A percentile compares a stretch with the other conserved stretches of the same genome.
phyloP scores from a whole-genome alignment of 148 eudicot genomes.

The Cornus florida region DNA sequence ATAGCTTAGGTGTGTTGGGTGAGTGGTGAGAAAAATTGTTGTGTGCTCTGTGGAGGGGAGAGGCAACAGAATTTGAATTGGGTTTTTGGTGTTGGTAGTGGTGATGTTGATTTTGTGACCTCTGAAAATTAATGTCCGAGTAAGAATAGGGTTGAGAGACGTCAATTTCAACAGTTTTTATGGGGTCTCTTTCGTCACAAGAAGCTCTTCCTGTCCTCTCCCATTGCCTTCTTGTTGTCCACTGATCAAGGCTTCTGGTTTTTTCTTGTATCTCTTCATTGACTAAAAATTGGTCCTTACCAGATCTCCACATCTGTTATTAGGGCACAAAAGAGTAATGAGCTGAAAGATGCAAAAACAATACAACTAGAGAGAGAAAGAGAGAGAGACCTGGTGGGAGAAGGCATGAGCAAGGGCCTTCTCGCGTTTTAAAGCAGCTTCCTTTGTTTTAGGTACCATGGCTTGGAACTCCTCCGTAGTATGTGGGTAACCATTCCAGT shows the following conservation, averaged over 20 bases:
- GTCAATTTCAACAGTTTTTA: slow-evolving; percentile 44
- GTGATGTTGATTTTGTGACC: slow-evolving; percentile 9
- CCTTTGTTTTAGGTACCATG: slow-evolving; percentile 28
- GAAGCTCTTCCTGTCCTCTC: slow-evolving; percentile 38
- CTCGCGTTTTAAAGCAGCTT: slow-evolving; percentile 23
- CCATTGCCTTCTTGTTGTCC: slow-evolving; percentile 21
- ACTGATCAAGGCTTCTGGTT: slow-evolving; percentile 23
- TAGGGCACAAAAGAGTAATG: not conserved
- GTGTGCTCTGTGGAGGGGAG: slow-evolving; percentile 25
- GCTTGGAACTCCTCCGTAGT: slow-evolving; percentile 26
- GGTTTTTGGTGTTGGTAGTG: slow-evolving; percentile 17
- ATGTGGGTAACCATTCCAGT: slow-evolving; percentile 28
- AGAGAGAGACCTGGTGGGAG: slow-evolving; percentile 34
- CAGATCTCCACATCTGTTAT: slow-evolving; percentile 51
- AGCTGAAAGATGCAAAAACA: slow-evolving; percentile 2
- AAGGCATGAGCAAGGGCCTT: slow-evolving; percentile 34
- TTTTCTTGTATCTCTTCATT: slow-evolving; percentile 26
- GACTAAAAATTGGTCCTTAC: slow-evolving; percentile 18
- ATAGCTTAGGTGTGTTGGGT: slow-evolving; percentile 30
- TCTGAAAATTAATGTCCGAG: slow-evolving; percentile 15
- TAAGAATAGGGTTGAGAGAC: slow-evolving; percentile 22
- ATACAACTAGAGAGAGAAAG: not conserved
- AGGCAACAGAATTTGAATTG: slow-evolving; percentile 17
- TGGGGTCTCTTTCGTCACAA: slow-evolving; percentile 44
- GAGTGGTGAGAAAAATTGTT: slow-evolving; percentile 22